Evolutionary conservation across 1,284 basidiomycete genomes (phyloP).

Genomic region (Boletus smithii): DNA sequence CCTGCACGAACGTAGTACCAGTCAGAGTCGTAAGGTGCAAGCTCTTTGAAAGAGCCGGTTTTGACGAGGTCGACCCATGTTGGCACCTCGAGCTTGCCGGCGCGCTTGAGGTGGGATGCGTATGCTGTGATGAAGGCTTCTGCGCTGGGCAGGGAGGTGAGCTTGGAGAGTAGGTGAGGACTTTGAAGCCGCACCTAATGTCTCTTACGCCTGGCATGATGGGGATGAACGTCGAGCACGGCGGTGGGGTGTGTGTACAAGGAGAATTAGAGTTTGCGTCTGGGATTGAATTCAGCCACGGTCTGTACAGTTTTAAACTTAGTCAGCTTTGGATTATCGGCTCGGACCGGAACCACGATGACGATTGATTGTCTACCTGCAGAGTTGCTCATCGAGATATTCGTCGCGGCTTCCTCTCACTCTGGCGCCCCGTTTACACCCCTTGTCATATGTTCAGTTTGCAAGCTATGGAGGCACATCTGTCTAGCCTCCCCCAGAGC

Average conservation of each 20-base stretch:
- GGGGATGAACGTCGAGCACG: constrained; percentile 33
- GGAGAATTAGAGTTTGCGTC: constrained; percentile 39
- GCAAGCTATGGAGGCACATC: constrained; percentile 51
- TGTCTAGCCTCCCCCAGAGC: constrained; percentile 48
- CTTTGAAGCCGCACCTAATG: constrained; percentile 63
- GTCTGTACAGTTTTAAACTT: constrained; percentile 45
- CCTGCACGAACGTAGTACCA: constrained; percentile 99
- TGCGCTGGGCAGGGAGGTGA: constrained; percentile 51
- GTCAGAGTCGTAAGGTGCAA: constrained; percentile 97
- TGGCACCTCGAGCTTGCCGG: constrained; percentile 97
- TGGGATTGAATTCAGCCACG: constrained; percentile 37
- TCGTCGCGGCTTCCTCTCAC: constrained; percentile 38
- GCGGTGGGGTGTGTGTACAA: too few relatives aligned
- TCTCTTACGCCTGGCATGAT: constrained; percentile 93
- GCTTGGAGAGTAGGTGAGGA: fast-evolving
- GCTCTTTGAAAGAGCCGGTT: constrained; percentile 97
- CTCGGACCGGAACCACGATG: neutral
- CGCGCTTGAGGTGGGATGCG: constrained; percentile 91
- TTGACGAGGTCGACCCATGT: constrained; percentile 99
- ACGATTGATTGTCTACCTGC: constrained; percentile 42
- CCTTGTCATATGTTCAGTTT: constrained; percentile 50
- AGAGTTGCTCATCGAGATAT: constrained; percentile 64
- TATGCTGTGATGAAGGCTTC: constrained; percentile 91
- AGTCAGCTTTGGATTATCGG: constrained; percentile 30
- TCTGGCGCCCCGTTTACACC: constrained; percentile 43